phyloP scores from a whole-genome alignment of 225 moss, liverwort and hornwort species.

The Ulota crispa region DNA sequence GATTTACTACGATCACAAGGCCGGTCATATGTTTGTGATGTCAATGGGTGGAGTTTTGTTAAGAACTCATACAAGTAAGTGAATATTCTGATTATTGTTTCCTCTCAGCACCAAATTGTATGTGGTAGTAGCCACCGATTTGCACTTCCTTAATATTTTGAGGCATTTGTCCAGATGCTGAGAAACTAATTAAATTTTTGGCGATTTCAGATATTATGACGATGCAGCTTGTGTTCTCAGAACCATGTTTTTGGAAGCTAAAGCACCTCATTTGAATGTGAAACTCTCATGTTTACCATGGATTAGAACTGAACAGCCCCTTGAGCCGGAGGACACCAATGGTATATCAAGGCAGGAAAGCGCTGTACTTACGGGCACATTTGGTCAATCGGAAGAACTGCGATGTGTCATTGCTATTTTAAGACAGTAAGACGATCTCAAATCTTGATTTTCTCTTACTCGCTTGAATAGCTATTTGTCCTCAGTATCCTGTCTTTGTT shows the following conservation, averaged over 20 bases:
- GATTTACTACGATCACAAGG: slow-evolving; percentile 99
- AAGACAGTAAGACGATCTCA: slow-evolving; percentile 73
- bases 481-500: neutral
- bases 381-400: slow-evolving; percentile 94
- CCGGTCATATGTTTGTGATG: slow-evolving; percentile 98
- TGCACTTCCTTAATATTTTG: neutral
- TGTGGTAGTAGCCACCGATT: slow-evolving; percentile 5
- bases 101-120: neutral
- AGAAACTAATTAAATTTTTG: slow-evolving; percentile 15
- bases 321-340: slow-evolving; percentile 42
- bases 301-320: slow-evolving; percentile 60
- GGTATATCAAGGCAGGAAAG: slow-evolving; percentile 78
- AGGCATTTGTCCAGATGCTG: neutral
- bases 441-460: neutral
- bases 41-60: slow-evolving; percentile 99
- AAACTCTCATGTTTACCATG: slow-evolving; percentile 85
- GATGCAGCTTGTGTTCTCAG: slow-evolving; percentile 98
- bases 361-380: slow-evolving; percentile 67
- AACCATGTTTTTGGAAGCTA: slow-evolving; percentile 93
- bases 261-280: slow-evolving; percentile 84
- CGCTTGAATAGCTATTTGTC: neutral
- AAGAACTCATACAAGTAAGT: slow-evolving; percentile 97
- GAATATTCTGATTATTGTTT: neutral
- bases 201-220: slow-evolving; percentile 82
- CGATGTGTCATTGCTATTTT: slow-evolving; percentile 99